Base-by-base conservation (phyloP, 805 yeast species). In the Ascoidea tarda region DNA sequence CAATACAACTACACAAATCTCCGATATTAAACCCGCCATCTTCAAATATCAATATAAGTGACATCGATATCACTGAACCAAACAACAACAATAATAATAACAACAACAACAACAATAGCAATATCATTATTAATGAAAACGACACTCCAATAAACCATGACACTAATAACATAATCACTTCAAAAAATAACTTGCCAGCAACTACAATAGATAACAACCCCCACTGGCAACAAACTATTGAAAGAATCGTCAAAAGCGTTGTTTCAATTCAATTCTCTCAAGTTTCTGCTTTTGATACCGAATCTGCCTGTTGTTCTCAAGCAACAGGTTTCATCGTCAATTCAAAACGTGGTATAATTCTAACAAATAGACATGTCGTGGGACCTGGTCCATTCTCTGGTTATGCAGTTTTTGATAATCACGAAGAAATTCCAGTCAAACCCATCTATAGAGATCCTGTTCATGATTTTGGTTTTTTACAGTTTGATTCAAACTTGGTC, bases 281-380 rank as follows among this genome's bases (percentile, higher is more conserved):
- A 65, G 87, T 87, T 16, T 78, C 82, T 2, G 80, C 82, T 57
- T 90, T 90, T 63, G 97, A 89, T 61, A 83, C 93, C 46, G 97
- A 89, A 59, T 68, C 80, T 2, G 66, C 82, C 47, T 38, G 14
- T 38, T 88, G 84, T 33, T 79, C 87, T 52, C 95, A 89, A 66
- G 97, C 96, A 16, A 87, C 96, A 0, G 97, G 96, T 2, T 89
- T 90, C 65, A 88, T 89, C 5, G 96, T 89, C 12, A 96, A 89
- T 64, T 74, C 90, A 2, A 72, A 76, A 52, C 67, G 79, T 32
- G 97, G 97, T 16, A 77, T 88, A 55, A 87, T 90, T 56, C 72
- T 89, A 64, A 89, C 97, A 8, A 90, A 89, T 69, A 76, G 97
- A 62, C 97, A 89, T 62, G 97, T 89, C 49, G 96, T 89, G 46